Evolutionary conservation across 805 yeast species (phyloP), one percentile per base, ranked within the genome.

Genomic region (Nakazawaea ishiwadae): DNA sequence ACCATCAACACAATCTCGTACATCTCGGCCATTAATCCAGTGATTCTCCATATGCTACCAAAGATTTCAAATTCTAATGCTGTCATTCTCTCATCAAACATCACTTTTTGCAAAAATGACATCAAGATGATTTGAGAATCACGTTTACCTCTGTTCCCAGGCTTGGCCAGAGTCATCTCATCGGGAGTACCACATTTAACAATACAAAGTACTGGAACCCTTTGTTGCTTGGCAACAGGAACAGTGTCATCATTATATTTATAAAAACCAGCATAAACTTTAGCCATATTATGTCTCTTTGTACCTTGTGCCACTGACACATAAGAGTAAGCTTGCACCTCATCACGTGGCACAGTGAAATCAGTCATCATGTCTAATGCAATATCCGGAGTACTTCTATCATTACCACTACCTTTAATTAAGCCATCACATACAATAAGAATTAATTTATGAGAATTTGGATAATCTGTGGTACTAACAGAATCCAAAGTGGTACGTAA

Each of bases 271-370:
- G 96, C 81, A 56, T 88, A 91, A 2, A 91, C 89, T 62, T 90
- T 91, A 21, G 99, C 97, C 96, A 90, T 89, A 59, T 93, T 93
- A 58, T 93, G 99, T 59, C 99, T 82, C 65, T 88, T 93, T 4
- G 85, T 53, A 51, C 99, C 99, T 52, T 84, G 84, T 3, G 96
- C 96, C 31, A 93, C 97, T 6, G 98, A 95, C 28, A 93, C 96
- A 59, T 93, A 91, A 0, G 97, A 89, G 54, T 79, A 72, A 0
- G 97, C 76, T 55, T 76, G 63, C 5, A 88, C 96, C 12, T 86
- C 80, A 15, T 87, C 95, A 8, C 71, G 73, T 0, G 87, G 84
- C 27, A 73, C 68, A 6, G 77, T 71, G 51, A 89, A 76, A 53
- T 84, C 88, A 9, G 81, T 76, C 93, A 93, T 87, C 90, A 93